Percentiles rank a stretch among this genome's conserved stretches.
These are phyloP conservation scores for Stemphylium lycopersici DNA, from an alignment of 2,329 filamentous ascomycete genomes.

Conservation along the genomic window DNA sequence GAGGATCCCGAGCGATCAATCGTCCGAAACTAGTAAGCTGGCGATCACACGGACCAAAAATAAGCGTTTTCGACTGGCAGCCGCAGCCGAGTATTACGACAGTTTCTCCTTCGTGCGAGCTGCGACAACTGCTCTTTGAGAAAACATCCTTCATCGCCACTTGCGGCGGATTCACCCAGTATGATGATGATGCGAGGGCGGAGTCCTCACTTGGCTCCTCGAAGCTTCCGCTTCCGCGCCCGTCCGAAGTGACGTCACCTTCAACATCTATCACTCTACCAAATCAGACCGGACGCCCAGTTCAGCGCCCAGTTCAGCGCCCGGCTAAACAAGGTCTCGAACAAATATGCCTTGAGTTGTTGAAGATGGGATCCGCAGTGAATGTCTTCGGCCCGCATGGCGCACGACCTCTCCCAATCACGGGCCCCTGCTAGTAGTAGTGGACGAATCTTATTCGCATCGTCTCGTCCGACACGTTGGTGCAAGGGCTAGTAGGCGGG, in stretches of 20 bases:
- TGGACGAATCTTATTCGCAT: neutral
- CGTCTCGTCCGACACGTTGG: constrained; percentile 3
- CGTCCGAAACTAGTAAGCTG: constrained; percentile 9
- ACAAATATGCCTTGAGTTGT: neutral
- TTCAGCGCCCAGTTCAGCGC: neutral
- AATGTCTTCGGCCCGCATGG: neutral
- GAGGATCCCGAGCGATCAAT: constrained; percentile 7
- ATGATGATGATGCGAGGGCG: no score
- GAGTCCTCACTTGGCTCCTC: no score
- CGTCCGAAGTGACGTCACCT: constrained; percentile 8
- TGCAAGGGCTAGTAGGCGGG: constrained; percentile 1
- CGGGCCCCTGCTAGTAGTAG: neutral
- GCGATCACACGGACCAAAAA: constrained; percentile 4
- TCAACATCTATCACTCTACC: constrained; percentile 3
- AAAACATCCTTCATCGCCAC: no score
- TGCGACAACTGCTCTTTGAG: no score
- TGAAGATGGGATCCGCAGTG: neutral
- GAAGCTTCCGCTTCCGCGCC: neutral
- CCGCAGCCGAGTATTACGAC: neutral
- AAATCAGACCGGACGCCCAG: constrained; percentile 1
- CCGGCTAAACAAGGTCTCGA: constrained; percentile 9
- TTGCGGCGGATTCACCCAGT: no score
- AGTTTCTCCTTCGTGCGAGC: neutral
- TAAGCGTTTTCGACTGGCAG: neutral
- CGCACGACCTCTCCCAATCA: neutral